Base-by-base conservation (phyloP, 1,284 basidiomycete species). In the Marasmius sp. region DNA sequence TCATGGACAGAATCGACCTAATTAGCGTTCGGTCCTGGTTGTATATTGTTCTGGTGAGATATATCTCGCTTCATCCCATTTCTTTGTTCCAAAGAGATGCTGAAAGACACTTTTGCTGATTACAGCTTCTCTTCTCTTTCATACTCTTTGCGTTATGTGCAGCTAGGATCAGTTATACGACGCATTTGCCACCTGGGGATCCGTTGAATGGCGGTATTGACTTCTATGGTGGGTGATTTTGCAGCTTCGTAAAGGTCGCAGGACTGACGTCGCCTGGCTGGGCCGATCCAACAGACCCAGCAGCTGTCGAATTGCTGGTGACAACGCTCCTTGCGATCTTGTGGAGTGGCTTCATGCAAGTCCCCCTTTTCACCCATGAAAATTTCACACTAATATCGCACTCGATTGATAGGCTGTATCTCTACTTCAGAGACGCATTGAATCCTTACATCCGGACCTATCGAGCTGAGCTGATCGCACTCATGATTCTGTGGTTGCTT, bases 271-370 rank as follows among this genome's bases (percentile, higher is more conserved):
- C n/a, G 12, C 41, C 33, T 52, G 20, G 34, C 27, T 39, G 18
- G 33, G 54, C 12, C 7, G 20, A 16, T 18, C 33, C n/a, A 54
- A 38, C 64, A 90, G 90, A 92, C 67, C 87, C 86, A 18, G 81
- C 91, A 57, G 81, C 88, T 27, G 85, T 81, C 3, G 90, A 92
- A 69, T 75, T 92, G 14, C 73, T 91, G 55, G 78, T 84, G 38
- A 82, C 88, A 9, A 79, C 87, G 7, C 67, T 86, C 41, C 68
- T 92, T 16, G 84, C 86, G 0, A 75, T 91, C 52, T 71, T 85
- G 1, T 91, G 87, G 86, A 79, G 81, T 18, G 73, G 80, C 37
- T 86, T 84, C 68, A 80, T 85, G 89, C n/a, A 12, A n/a, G 12
- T n/a, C 41, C 41, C 41, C 11, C 41, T n/a, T 27, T 36, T 27